Conservation (phyloP, 2,329 filamentous ascomycete genomes). For the Venturia aucupariae region DNA sequence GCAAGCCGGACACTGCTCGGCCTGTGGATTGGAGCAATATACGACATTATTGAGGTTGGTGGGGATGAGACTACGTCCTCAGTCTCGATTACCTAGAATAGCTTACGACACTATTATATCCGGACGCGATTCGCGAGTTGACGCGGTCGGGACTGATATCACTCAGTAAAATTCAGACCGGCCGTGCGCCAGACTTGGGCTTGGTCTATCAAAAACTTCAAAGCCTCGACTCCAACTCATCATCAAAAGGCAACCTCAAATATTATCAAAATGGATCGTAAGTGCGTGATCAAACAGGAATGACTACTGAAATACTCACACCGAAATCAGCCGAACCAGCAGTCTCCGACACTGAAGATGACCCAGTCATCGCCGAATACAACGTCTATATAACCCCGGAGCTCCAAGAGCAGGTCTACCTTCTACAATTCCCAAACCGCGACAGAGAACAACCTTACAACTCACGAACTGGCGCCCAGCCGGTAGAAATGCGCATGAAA, state of each 20-base stretch:
- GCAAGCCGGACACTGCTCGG: constrained; percentile 89
- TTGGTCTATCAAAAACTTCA: neutral
- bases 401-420: constrained; percentile 49
- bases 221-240: neutral
- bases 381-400: constrained; percentile 74
- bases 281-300: constrained; percentile 7
- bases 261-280: constrained; percentile 18
- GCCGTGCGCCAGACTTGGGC: neutral
- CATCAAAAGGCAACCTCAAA: neutral
- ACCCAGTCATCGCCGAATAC: constrained; percentile 51
- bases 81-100: neutral
- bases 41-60: constrained; percentile 57
- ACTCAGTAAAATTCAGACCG: neutral
- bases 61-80: neutral
- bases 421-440: constrained; percentile 85
- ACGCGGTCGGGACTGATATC: neutral
- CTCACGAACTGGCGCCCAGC: constrained; percentile 44
- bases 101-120: constrained; percentile 7
- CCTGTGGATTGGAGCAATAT: constrained; percentile 85
- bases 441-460: constrained; percentile 54
- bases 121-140: neutral
- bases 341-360: constrained; percentile 27
- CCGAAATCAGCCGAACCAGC: neutral
- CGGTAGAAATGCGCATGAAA: constrained; percentile 74
- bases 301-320: neutral